These are phyloP conservation scores for Malus asiatica DNA, from an alignment of 306 rosid species.

Conservation along the genomic window DNA sequence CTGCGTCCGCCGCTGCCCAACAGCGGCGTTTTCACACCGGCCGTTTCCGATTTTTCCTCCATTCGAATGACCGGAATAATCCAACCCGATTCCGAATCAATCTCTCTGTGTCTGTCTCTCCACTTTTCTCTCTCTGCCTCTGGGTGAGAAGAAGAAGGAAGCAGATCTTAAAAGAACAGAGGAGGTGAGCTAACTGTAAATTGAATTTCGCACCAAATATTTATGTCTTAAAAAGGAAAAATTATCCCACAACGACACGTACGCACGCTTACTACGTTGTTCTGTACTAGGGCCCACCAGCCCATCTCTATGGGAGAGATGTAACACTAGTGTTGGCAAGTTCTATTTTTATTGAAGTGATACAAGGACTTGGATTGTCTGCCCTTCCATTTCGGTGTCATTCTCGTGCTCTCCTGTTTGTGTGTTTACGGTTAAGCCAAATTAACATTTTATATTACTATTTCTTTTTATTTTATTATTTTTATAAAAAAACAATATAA, in stretches of 20 bases:
- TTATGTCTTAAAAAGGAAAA: not conserved
- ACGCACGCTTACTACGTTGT: not conserved
- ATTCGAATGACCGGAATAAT: not conserved
- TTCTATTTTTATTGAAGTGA: too few species aligned
- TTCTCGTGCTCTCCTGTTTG: too few species aligned
- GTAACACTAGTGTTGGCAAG: too few species aligned
- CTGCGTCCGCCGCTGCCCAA: constrained; percentile 9
- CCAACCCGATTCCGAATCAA: not conserved
- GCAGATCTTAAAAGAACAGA: not conserved
- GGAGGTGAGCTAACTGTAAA: not conserved
- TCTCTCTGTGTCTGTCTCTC: not conserved
- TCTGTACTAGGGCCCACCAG: too few species aligned
- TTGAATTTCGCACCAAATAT: not conserved
- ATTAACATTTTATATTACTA: too few species aligned
- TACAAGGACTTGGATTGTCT: too few species aligned
- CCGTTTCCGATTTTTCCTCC: constrained; percentile 19
- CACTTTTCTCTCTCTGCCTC: not conserved
- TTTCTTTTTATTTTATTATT: too few species aligned
- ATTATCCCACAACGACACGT: not conserved
- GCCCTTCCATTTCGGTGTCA: too few species aligned
- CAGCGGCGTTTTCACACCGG: constrained; percentile 18
- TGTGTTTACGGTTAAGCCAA: too few species aligned
- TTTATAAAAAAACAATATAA: too few species aligned
- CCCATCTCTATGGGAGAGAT: too few species aligned
- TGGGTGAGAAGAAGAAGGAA: not conserved